Conservation (phyloP, 352 stramenopile genomes). For the Globisporangium parvum region DNA sequence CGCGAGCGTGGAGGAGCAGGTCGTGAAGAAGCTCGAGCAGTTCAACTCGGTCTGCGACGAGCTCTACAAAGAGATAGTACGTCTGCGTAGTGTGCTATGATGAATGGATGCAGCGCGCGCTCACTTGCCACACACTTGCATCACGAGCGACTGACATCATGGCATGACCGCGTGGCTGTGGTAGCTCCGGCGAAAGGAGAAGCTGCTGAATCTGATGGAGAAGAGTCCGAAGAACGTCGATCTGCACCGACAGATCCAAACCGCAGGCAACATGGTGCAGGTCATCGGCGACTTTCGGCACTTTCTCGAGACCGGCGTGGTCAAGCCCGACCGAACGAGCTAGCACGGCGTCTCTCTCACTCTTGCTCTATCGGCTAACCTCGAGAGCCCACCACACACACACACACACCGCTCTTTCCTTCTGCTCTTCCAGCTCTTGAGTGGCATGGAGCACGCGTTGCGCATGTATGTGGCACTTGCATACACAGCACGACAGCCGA, state of each 20-base stretch:
- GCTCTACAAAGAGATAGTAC: constrained; percentile 85
- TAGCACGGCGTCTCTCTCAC: constrained; percentile 1
- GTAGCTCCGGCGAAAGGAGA: constrained; percentile 77
- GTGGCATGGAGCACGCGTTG: not conserved
- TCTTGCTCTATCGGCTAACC: too few relatives aligned
- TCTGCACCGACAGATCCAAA: constrained; percentile 83
- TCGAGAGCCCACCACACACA: too few relatives aligned
- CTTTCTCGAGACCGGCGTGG: constrained; percentile 70
- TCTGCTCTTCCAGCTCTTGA: not conserved
- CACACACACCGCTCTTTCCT: not conserved
- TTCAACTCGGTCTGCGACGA: constrained; percentile 88
- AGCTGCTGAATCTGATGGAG: constrained; percentile 80
- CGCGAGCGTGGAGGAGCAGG: constrained; percentile 50
- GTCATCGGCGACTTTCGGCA: constrained; percentile 79
- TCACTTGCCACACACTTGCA: not conserved
- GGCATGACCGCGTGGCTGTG: not conserved
- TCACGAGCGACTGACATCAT: too few relatives aligned
- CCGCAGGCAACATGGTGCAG: constrained; percentile 73
- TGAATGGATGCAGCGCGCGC: too few relatives aligned
- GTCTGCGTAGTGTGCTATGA: constrained; percentile 10
- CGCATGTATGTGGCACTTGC: not conserved
- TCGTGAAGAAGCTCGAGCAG: constrained; percentile 84
- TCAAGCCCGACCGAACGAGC: constrained; percentile 21
- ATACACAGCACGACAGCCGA: not conserved
- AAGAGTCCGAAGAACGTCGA: constrained; percentile 81